Base-by-base conservation (phyloP, 345 rosid genomes). In the Geranium brycei region DNA sequence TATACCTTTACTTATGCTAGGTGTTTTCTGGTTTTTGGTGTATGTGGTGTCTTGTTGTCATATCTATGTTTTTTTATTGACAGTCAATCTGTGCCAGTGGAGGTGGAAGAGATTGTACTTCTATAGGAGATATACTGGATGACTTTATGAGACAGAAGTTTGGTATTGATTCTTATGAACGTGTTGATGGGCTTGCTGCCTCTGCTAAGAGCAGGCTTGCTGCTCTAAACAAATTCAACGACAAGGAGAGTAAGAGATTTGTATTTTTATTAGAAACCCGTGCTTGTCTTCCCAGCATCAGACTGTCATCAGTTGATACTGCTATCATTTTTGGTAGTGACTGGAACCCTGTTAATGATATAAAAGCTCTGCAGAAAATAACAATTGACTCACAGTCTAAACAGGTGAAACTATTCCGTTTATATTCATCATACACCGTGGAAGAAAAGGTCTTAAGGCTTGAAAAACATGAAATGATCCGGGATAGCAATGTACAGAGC, bases 191-290 rank as follows among this genome's bases (percentile, higher is more conserved):
- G 57, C 69, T 71, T 71, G 68, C 81, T 60, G 0, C 30, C 17
- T 73, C 71, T 66, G 32, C 81, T 66, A 81, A 79, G 75, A 47
- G 53, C 53, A 87, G 81, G 80, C 74, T 70, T 66, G 70, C 75
- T 67, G 90, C 91, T 28, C 62, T 85, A 41, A 71, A 77, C 64
- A 88, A 73, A 61, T 93, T 88, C 83, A 93, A 93, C 61, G 31
- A 71, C 70, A 86, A 77, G 66, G 83, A 82, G 69, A 74, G 69
- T 53, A 78, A 76, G 58, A 86, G 87, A 66, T 93, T 84, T 80
- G 85, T 90, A 67, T 81, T 90, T 71, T 72, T 93, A 70, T 76
- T 90, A 77, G 99, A 90, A 81, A 81, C 77, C 61, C 90, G 96
- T 66, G 91, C 96, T 72, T 88, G 99, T 76, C 69, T 40, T 72